Base-by-base conservation (phyloP, 2,329 filamentous ascomycete species). In the Elsinoe australis region DNA sequence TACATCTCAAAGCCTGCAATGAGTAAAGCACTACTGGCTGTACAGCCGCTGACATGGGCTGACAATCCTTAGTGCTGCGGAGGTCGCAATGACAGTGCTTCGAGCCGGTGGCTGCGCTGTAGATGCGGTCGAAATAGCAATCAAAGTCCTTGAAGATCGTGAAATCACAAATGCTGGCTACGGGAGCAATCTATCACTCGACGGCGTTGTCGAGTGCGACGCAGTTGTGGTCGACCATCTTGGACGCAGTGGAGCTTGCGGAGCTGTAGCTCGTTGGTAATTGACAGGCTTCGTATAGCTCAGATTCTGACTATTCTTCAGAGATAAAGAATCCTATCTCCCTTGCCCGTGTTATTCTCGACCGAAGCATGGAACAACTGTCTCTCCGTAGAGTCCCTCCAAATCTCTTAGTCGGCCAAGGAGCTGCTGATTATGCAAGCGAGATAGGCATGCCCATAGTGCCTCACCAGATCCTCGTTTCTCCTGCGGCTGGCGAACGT, bases 141-240 rank as follows among this genome's bases (percentile, higher is more conserved):
- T 98, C 59, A 86, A 83, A 56, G 74, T 87, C 15, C 79, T 98
- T 14, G 92, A 98, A 67, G 87, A 98, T 62, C 82, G 85, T 50
- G 88, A 95, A 59, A 94, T 98, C 55, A 98, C 94, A 28, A 98
- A 98, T 64, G 86, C 90, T 29, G 92, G 92, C 0, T 96, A 85
- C 62, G 92, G 94, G 38, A 98, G 92, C 67, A 98, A 98, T 59
- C 71, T 98, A 18, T 83, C 87, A 35, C 85, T 94, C 53, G 84
- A 95, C 56, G 92, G 92, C 1, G 78, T 81, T 1, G 92, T 96
- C 9, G 92, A 98, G 64, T 94, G 89, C 57, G 92, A 98, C 70
- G 92, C 92, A 49, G 89, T 87, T 0, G 78, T 98, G 47, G 85
- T 98, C 32, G 89, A 98, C 60, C 85, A 96, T 62, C 71, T 83